Evolutionary conservation across 768 basidiomycete genomes (phyloP), one percentile per base, ranked within the genome.

Genomic region (Trametes coccinea): DNA sequence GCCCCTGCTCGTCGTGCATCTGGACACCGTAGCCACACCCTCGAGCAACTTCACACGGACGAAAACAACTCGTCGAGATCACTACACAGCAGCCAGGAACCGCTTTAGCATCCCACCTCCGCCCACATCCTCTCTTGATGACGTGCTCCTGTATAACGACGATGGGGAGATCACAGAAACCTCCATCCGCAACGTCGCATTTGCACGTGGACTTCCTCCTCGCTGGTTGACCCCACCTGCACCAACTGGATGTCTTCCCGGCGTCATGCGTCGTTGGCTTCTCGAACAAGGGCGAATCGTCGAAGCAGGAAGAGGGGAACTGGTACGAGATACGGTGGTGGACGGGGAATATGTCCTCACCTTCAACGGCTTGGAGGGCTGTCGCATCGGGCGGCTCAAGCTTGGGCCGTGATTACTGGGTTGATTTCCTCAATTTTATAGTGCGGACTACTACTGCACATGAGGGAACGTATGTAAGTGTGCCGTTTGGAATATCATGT

Each of bases 311-410:
- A 73, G 77, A 10, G 73, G 75, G 17, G 69, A 74, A 17, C 62
- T 90, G 55, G 79, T 70, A 11, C 77, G 73, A 62, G 74, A 77
- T 27, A 72, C 69, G 48, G 72, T 90, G 29, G 64, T 71, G 48
- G 69, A 78, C 13, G 84, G 84, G n/a, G 89, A 91, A 64, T 82
- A 76, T 76, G 82, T 89, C 2, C 77, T 93, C 40, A 73, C 90
- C 39, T 89, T 86, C 70, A 93, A 93, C 68, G 86, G 85, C 7
- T 84, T 90, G 4, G 80, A 80, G 64, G 90, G 90, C 31, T 90
- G 89, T 72, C 79, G 81, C 37, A 66, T 90, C 33, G 90, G 86
- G 10, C 55, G 61, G 29, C 47, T 71, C 2, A 53, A 47, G 13
- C 4, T 61, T 29, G 31, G n/a, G n/a, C n/a, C n/a, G n/a, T n/a